Evolutionary conservation across 768 basidiomycete genomes (phyloP), one percentile per base, ranked within the genome.

Genomic region (Pisolithus sp.): DNA sequence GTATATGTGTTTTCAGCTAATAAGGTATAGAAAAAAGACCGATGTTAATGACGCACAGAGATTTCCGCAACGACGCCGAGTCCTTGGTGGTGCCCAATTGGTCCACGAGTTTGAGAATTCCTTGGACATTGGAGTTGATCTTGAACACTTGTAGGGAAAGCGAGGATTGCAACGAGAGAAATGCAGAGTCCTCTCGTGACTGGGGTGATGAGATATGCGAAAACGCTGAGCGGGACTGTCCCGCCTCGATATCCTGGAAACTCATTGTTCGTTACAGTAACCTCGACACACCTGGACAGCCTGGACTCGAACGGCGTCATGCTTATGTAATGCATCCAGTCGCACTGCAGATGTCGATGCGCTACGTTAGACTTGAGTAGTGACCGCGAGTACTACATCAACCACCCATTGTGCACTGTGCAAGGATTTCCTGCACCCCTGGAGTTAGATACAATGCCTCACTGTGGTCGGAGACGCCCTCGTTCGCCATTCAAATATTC

Each of bases 81-180:
- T 98, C 94, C 61, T 83, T 82, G 30, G 73, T 73, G 0, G 87
- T 91, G 4, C 95, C 95, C 1, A 99, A 79, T 67, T 94, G 89
- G 63, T 98, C 93, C n/a, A 98, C 91, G n/a, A 93, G 78, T 70
- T 90, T 91, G 60, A 92, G 69, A 46, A 99, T 94, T 15, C 90
- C 95, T 62, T 95, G 91, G 3, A 97, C 93, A 70, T 99, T 99
- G 53, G 90, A 82, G 62, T 95, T 94, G 74, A 98, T 93, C 80
- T 98, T 98, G 85, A 98, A 97, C 52, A 95, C 91, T 67, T 98
- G 94, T 6, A 98, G 77, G 1, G 87, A 87, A 53, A 93, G 69
- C 13, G 89, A 89, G 3, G 80, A 82, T 63, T 93, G 92, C 15
- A 94, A 72, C 30, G 74, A 76, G 9, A 77, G 71, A 67, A 95